These are phyloP conservation scores for Malassezia japonica DNA, from an alignment of 1,284 basidiomycete species.

Conservation along the genomic window DNA sequence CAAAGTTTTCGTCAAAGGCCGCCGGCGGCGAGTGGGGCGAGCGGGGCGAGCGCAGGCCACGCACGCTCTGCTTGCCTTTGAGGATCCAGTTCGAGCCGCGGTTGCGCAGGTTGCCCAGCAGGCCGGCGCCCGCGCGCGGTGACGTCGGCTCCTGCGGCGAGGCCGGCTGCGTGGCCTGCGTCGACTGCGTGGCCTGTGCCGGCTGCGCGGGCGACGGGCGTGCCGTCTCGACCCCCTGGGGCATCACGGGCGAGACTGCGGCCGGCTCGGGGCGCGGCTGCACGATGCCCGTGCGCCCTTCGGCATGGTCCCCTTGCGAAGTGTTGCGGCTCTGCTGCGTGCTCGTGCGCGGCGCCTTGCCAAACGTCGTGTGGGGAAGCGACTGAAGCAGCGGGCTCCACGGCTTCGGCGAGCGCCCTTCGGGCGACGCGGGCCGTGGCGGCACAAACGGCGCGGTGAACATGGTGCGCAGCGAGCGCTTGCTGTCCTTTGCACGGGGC, in stretches of 20 bases:
- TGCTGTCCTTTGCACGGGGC: background rate
- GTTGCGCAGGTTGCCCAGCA: conserved; percentile 1
- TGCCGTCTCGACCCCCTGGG: background rate
- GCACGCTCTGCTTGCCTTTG: conserved; percentile 8
- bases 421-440: background rate
- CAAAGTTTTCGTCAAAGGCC: no score
- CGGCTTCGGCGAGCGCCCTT: background rate
- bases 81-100: conserved; percentile 14
- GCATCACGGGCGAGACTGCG: background rate
- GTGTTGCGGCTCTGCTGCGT: no score
- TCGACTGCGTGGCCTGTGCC: background rate
- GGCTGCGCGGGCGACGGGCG: no score
- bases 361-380: background rate
- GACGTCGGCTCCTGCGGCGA: no score
- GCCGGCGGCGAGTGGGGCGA: background rate
- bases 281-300: no score
- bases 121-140: background rate
- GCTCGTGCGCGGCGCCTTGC: no score
- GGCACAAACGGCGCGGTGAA: background rate
- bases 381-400: conserved; percentile 1
- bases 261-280: background rate
- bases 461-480: conserved; percentile 4
- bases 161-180: background rate
- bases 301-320: no score
- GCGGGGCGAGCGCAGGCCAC: background rate